Evolutionary conservation across 2,329 filamentous ascomycete genomes (phyloP).

Genomic region (Aspergillus sp.): DNA sequence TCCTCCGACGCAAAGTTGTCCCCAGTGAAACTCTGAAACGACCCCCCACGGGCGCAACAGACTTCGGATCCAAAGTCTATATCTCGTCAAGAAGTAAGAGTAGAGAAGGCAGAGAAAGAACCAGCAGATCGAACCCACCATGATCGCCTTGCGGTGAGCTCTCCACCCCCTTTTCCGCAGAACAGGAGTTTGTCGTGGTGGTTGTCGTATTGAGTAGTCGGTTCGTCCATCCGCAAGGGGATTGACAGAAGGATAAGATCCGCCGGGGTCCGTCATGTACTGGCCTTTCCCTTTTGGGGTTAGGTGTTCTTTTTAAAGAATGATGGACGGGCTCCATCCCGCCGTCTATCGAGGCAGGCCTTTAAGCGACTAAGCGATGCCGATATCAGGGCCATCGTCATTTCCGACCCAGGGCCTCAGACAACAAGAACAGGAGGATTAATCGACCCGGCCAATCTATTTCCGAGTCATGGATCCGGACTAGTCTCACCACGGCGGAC

Average conservation of each 20-base stretch:
- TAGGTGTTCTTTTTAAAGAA: conserved; percentile 4
- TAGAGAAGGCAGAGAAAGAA: background rate
- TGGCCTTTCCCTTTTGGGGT: conserved; percentile 4
- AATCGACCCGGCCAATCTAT: too few relatives aligned
- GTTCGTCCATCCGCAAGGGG: background rate
- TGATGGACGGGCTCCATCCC: background rate
- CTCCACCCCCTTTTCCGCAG: background rate
- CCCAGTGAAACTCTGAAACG: background rate
- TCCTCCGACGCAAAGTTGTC: background rate
- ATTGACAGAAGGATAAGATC: background rate
- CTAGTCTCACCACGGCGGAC: background rate
- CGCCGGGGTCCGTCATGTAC: background rate
- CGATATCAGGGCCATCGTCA: background rate
- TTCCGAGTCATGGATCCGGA: background rate
- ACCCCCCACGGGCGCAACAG: background rate
- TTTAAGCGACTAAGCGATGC: background rate
- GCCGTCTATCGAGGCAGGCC: too few relatives aligned
- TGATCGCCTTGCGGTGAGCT: background rate
- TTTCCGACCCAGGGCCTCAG: too few relatives aligned
- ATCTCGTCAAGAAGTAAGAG: background rate
- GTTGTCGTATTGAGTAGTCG: background rate
- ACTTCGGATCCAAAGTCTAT: background rate
- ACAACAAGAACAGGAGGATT: too few relatives aligned
- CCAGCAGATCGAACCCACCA: background rate
- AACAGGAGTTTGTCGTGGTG: conserved; percentile 3